Base-by-base conservation (phyloP, 2,329 filamentous ascomycete genomes). In the Apiospora saccharicola region DNA sequence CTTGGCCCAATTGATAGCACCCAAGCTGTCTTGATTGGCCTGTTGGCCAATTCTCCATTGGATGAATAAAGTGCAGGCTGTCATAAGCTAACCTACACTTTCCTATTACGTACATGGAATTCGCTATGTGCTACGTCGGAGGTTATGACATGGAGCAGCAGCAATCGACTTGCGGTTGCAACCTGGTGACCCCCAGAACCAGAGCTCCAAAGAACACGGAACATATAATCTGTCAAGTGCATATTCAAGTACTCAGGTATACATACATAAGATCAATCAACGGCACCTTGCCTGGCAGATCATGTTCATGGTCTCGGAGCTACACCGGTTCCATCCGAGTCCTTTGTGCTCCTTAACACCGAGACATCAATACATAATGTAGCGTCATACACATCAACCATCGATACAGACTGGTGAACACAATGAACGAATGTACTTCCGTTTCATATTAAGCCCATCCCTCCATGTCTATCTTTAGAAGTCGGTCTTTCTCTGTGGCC, bases 91-190 rank as follows among this genome's bases (percentile, higher is more conserved):
- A 64, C 57, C 57, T 64, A 24, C 34, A 41, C 34, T 41, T 64
- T 41, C 34, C 53, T 22, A 57, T 57, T 57, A 57, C 51, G 51
- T 57, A 57, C 51, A 57, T 57, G 46, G 22, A 49, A n/a, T n/a
- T 49, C 13, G 43, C 43, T 14, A 10, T 41, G 8, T 41, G 37
- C 37, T 41, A 41, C 37, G 37, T 10, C 37, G 37, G 37, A 41
- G 37, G 37, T 41, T 41, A 16, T 16, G 49, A 12, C 49, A 26
- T 51, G n/a, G 10, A 24, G 49, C 49, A 44, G 43, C 16, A 44
- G 24, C 4, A 30, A 34, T 51, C n/a, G 8, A 53, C n/a, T 34
- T 7, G 14, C 51, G 7, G 6, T 57, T 34, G 51, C 26, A 14
- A 57, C 34, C 51, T 16, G 24, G 19, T 53, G 24, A 7, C 24